phyloP scores from a whole-genome alignment of 331 rosid species.

The Telfairia occidentalis region DNA sequence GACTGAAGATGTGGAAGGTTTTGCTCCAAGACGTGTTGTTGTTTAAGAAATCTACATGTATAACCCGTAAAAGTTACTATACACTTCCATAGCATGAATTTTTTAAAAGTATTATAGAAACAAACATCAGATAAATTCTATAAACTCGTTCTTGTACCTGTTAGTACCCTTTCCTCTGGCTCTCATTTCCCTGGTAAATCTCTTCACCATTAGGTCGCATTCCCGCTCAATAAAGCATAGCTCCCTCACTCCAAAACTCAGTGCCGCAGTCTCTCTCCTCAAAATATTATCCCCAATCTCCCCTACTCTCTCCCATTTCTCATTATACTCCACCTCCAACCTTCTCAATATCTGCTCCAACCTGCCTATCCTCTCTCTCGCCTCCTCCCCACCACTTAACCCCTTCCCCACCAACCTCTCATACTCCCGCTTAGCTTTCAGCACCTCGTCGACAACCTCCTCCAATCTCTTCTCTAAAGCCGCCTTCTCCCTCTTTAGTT shows the following conservation, averaged over 20 bases:
- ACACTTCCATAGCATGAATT: background rate
- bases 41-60: background rate
- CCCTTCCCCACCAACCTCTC: constrained; percentile 22
- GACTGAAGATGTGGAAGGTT: background rate
- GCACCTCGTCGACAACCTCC: constrained; percentile 30
- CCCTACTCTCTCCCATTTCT: constrained; percentile 40
- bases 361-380: constrained; percentile 24
- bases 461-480: constrained; percentile 28
- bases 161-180: constrained; percentile 19
- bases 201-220: constrained; percentile 58
- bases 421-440: constrained; percentile 30
- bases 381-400: constrained; percentile 19
- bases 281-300: constrained; percentile 46
- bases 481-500: constrained; percentile 34
- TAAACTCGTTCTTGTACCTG: constrained; percentile 31
- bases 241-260: constrained; percentile 74
- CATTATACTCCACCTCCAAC: constrained; percentile 51
- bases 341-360: constrained; percentile 36
- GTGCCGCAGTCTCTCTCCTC: constrained; percentile 51
- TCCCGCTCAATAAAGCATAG: constrained; percentile 71
- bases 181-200: constrained; percentile 41
- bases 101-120: background rate
- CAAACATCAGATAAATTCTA: background rate
- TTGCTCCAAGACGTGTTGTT: background rate
- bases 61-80: background rate